A percentile compares a stretch with the other conserved stretches of the same genome.
phyloP scores from a whole-genome alignment of 768 basidiomycete species.

The Mrakia frigida region DNA sequence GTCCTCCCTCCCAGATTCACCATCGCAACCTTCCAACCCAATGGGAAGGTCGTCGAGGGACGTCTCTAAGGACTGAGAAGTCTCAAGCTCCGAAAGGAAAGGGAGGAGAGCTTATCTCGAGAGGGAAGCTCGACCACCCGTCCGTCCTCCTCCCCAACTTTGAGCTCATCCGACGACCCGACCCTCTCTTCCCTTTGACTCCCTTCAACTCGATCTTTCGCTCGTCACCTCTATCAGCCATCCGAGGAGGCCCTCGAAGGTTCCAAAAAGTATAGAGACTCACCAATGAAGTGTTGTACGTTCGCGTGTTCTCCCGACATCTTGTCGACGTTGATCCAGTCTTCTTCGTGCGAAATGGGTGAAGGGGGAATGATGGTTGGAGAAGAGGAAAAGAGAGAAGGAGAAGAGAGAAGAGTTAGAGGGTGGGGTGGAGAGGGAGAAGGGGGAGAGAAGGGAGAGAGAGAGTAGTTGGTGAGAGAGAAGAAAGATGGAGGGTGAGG shows the following conservation, averaged over 20 bases:
- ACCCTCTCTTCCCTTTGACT: no score
- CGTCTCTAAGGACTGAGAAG: not conserved
- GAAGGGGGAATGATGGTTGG: not conserved
- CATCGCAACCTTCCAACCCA: not conserved
- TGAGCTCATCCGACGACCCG: no score
- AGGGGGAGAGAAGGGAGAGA: no score
- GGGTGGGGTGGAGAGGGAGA: no score
- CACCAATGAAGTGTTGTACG: conserved; percentile 40
- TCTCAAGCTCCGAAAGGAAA: not conserved
- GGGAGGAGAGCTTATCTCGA: no score
- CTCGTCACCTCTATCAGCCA: not conserved
- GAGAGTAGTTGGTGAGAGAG: not conserved
- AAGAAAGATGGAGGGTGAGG: not conserved
- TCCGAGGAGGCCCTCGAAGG: not conserved
- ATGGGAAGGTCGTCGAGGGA: not conserved
- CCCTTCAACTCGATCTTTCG: no score
- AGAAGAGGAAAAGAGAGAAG: not conserved
- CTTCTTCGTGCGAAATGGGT: not conserved
- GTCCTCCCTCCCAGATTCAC: not conserved
- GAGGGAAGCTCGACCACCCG: no score
- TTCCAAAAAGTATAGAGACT: conserved; percentile 21
- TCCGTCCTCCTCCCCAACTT: no score
- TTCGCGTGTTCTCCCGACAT: conserved; percentile 36
- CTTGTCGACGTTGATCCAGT: conserved; percentile 15
- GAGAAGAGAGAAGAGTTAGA: not conserved